Base-by-base conservation (phyloP, 495 filamentous ascomycete species). In the Daldinia grandis region DNA sequence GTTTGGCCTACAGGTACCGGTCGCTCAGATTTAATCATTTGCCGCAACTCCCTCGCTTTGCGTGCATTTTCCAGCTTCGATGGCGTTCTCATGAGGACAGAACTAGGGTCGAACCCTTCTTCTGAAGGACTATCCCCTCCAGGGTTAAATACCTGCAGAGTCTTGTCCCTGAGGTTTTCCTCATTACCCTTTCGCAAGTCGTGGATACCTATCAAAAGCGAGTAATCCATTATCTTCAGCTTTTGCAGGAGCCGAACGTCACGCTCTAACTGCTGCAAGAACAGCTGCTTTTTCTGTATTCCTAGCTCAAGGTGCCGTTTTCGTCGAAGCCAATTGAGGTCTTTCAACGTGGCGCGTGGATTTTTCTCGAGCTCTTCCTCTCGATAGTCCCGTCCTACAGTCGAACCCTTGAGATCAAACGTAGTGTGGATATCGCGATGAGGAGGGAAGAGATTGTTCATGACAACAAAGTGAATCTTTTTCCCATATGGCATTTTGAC, bases 391-490 rank as follows among this genome's bases (percentile, higher is more conserved):
- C 95, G 87, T 31, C 95, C 95, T 67, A 98, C 88, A 0, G 94
- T 98, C 15, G 95, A 98, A n/a, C 95, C 95, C 79, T 99, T 99
- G 62, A 99, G 77, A 75, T 99, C 95, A 71, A 97, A 99, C 4
- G 94, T 98, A 72, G 93, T 88, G 81, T 99, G 95, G 61, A 99
- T 98, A 78, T 99, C 95, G 58, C 94, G 88, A 79, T 99, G 95
- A 4, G 95, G 95, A 17, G 95, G 95, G 73, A 99, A 98, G 19
- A 99, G 86, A 74, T 99, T 99, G 84, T 99, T 99, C 95, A 99
- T 99, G 72, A 99, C 93, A 35, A 99, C 96, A 71, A 99, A 99
- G 78, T 99, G 96, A 66, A 98, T 98, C 83, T 99, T 99, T 66
- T 93, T 90, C 35, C 96, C 95, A 76, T 97, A 99, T 0, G 95